These are phyloP conservation scores for Hawksworthiomyces lignivorus DNA, from an alignment of 2,329 filamentous ascomycete genomes.

Conservation along the genomic window DNA sequence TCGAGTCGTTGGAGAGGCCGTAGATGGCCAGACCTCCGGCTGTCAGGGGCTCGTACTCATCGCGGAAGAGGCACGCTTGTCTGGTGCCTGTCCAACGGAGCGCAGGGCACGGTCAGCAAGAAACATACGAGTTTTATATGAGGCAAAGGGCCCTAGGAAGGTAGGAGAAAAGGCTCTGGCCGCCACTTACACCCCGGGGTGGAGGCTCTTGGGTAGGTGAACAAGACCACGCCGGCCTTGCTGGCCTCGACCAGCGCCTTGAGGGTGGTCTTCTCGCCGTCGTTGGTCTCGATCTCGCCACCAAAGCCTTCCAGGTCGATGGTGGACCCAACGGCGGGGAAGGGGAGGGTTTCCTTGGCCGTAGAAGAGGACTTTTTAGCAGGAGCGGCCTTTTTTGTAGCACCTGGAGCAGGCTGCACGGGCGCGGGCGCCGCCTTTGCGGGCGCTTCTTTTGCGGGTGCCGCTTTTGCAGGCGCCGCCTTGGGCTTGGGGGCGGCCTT, in stretches of 20 bases:
- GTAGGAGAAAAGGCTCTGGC: conserved; percentile 10
- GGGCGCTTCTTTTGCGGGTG: too few species aligned
- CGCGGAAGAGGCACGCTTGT: conserved; percentile 89
- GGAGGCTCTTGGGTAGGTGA: conserved; percentile 92
- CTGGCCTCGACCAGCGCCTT: conserved; percentile 76
- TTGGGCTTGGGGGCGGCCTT: conserved; percentile 14
- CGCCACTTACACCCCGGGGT: conserved; percentile 92
- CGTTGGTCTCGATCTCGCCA: conserved; percentile 74
- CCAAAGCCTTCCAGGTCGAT: conserved; percentile 54
- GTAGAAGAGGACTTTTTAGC: conserved; percentile 22
- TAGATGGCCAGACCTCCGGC: conserved; percentile 77
- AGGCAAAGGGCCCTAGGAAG: too few species aligned
- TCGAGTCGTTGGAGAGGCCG: conserved; percentile 78
- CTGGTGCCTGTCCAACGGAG: conserved; percentile 61
- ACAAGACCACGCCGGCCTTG: conserved; percentile 79
- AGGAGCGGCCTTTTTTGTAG: conserved; percentile 11
- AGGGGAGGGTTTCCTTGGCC: conserved; percentile 19
- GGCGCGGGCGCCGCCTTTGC: conserved; percentile 14
- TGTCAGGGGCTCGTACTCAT: conserved; percentile 69
- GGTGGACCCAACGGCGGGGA: conserved; percentile 41
- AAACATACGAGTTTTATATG: too few species aligned
- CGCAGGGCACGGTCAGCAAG: not conserved
- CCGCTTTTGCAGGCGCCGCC: conserved; percentile 10
- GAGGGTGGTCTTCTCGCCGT: conserved; percentile 71
- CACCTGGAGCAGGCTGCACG: conserved; percentile 7